These are phyloP conservation scores for Dactylellina leptospora DNA, from an alignment of 2,329 filamentous ascomycete genomes.

Conservation along the genomic window DNA sequence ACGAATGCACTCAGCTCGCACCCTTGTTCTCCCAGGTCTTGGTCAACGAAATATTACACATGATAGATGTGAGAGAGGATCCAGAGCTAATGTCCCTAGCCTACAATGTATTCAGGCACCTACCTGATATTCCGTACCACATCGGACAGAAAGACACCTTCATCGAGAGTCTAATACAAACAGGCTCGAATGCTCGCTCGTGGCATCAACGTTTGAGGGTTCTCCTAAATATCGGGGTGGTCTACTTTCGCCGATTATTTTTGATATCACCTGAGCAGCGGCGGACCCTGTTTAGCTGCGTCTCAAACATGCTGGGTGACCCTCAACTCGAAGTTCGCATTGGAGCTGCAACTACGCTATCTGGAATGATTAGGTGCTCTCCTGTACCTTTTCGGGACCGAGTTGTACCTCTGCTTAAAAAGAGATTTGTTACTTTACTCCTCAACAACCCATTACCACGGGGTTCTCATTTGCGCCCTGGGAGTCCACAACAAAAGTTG, in stretches of 20 bases:
- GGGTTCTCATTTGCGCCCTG: conserved; percentile 57
- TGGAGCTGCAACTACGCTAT: conserved; percentile 88
- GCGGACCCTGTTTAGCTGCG: conserved; percentile 82
- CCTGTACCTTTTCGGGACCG: conserved; percentile 79
- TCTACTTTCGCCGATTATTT: conserved; percentile 97
- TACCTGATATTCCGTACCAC: conserved; percentile 93
- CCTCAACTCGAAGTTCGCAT: conserved; percentile 91
- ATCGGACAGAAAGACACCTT: conserved; percentile 85
- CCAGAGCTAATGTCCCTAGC: conserved; percentile 92
- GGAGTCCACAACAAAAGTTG: conserved; percentile 55
- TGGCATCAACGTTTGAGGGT: conserved; percentile 97
- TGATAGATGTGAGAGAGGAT: conserved; percentile 99
- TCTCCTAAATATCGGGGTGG: conserved; percentile 97
- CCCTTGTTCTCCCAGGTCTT: conserved; percentile 90
- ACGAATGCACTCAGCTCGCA: conserved; percentile 89
- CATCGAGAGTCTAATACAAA: conserved; percentile 83
- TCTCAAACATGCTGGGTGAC: conserved; percentile 95
- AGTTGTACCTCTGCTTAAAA: conserved; percentile 78
- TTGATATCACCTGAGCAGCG: conserved; percentile 79
- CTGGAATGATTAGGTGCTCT: conserved; percentile 97
- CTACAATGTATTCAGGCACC: conserved; percentile 94
- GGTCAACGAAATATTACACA: conserved; percentile 92
- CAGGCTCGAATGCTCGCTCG: conserved; percentile 81
- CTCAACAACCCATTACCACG: conserved; percentile 86
- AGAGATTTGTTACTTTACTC: conserved; percentile 81